Evolutionary conservation across 2,329 filamentous ascomycete genomes (phyloP), one percentile per base, ranked within the genome.

Genomic region (Aureobasidium lini): DNA sequence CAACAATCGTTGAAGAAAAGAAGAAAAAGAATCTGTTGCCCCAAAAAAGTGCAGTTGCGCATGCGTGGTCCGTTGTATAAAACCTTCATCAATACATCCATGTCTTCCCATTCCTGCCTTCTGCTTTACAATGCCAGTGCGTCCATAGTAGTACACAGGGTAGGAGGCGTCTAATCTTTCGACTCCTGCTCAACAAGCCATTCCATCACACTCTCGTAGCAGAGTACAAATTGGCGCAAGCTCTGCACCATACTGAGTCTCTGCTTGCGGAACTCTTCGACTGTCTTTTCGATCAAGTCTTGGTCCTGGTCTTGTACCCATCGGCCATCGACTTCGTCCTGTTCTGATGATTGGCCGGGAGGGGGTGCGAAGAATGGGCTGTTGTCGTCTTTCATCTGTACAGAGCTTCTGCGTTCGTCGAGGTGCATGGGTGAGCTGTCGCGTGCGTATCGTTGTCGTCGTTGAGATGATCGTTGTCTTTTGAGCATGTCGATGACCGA

Each of bases 211-310:
- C 89, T 95, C 76, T 99, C 94, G 72, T 99, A 99, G 73, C 94
- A 99, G 36, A 99, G 83, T 52, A 96, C 93, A 75, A 88, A 97
- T 72, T 99, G 94, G 62, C 90, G 81, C 60, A 97, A 76, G 67
- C 88, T 96, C 74, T 97, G 94, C 44, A 99, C 93, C 92, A 97
- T 99, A 73, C 91, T 96, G 18, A 96, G 76, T 64, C 94, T 80
- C 75, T 99, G 94, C 50, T 82, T 79, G 60, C 94, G 81, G 72
- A 99, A 96, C 67, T 96, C 91, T 66, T 94, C 88, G 1, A 99
- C 93, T 0, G 92, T 94, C 70, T 85, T 86, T 63, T 89, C 86
- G 49, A 99, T 85, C 61, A 97, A 73, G 71, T 99, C 94, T 1
- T 89, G 70, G 29, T 83, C 80, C 48, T 89, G 84, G 62, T 87